Evolutionary conservation across 306 rosid genomes (phyloP).

Genomic region (Acacia acuminata): DNA sequence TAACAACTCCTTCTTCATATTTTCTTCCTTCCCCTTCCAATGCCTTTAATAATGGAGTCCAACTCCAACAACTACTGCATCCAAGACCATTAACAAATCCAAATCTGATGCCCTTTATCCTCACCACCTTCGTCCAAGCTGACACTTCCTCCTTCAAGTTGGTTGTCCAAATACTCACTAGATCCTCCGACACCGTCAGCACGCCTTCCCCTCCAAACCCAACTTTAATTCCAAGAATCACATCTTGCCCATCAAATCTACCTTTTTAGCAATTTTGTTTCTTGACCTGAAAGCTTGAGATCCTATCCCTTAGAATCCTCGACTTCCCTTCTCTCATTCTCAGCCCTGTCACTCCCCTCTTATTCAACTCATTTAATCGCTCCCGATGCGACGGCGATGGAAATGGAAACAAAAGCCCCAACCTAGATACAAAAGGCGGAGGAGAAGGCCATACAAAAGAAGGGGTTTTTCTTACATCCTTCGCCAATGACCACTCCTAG

Average conservation of each 20-base stretch:
- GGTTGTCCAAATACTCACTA: constrained; percentile 98
- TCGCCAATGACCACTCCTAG: constrained; percentile 76
- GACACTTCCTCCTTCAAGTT: constrained; percentile 88
- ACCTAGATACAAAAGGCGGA: constrained; percentile 56
- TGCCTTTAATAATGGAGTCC: neutral
- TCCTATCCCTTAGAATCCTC: constrained; percentile 84
- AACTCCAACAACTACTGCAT: neutral
- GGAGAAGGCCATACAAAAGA: constrained; percentile 80
- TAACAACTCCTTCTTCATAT: neutral
- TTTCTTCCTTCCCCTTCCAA: constrained; percentile 27
- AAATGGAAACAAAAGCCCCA: neutral
- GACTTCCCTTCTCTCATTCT: constrained; percentile 78
- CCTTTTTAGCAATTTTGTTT: constrained; percentile 50
- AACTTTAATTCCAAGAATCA: constrained; percentile 45
- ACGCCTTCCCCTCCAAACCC: constrained; percentile 37
- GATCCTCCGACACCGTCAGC: constrained; percentile 75
- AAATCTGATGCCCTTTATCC: constrained; percentile 83
- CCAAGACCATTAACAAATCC: constrained; percentile 64
- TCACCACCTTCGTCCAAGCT: constrained; percentile 90
- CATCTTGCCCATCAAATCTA: constrained; percentile 71
- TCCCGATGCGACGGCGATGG: constrained; percentile 26
- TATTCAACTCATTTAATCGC: constrained; percentile 79
- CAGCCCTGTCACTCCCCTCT: constrained; percentile 87
- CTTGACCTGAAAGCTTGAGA: constrained; percentile 75
- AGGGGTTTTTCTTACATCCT: constrained; percentile 79